Base-by-base conservation (phyloP, 331 rosid species). In the Dryas integrifolia region DNA sequence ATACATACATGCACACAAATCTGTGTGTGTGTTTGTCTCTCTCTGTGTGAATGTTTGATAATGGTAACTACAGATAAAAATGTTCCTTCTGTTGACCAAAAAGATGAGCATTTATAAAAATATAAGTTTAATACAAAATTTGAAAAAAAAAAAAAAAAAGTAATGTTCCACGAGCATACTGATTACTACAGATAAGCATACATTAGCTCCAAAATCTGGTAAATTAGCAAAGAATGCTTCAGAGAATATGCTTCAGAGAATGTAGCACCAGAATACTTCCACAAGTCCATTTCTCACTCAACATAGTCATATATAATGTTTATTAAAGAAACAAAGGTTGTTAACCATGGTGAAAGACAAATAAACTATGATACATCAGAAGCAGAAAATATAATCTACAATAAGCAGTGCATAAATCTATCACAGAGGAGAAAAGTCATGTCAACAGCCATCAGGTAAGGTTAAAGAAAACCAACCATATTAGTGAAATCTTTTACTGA, bases 391-490 rank as follows among this genome's bases (percentile, higher is more conserved):
- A 40, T 16, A 6, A 65, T 59, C 76, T 21, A 67, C 49, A 35
- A 26, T 39, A 16, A 45, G 43, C 16, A 74, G 72, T 56, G 56
- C 73, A 76, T 48, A 79, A 70, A 63, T 53, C 47, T 41, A 35
- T 38, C 56, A 72, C 45, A 60, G 9, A 50, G 48, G 14, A 61
- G 51, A 79, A 70, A 63, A 43, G 2, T 35, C 4, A 6, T 50
- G 24, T 64, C 76, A 55, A 58, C 49, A 77, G 48, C 69, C 77
- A 71, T 69, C 51, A 68, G 41, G 70, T n/a, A 58, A 72, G 83
- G 82, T 79, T 75, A 71, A 76, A 44, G 75, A 78, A 83, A 71
- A 81, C 96, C 72, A 87, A 95, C 99, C 98, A 92, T 63, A 80
- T 86, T 81, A 15, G 83, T 69, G 35, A 86, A 73, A 86, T 90